Conservation (phyloP, 345 rosid genomes). For the Hibiscus mutabilis region DNA sequence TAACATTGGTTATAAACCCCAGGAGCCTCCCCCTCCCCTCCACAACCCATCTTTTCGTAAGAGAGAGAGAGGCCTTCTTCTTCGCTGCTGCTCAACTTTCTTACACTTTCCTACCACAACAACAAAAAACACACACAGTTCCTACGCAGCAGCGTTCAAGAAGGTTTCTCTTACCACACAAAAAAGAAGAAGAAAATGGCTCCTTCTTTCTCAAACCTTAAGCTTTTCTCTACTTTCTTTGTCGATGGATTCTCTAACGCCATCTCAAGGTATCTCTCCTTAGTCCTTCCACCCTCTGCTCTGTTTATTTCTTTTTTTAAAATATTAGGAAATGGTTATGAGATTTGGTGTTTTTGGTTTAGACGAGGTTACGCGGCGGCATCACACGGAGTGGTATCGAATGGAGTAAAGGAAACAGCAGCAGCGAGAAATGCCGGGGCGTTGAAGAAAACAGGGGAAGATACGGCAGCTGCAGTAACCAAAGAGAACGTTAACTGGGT, state of each 20-base stretch:
- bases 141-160: conserved; percentile 11
- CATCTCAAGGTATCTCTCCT: conserved; percentile 21
- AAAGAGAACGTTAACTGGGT: conserved; percentile 50
- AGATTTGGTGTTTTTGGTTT: not conserved
- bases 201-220: conserved; percentile 37
- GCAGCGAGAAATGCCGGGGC: conserved; percentile 11
- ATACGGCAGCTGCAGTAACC: conserved; percentile 14
- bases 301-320: not conserved
- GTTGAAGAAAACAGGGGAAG: conserved; percentile 45
- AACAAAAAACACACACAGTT: not conserved
- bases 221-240: conserved; percentile 31
- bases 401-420: conserved; percentile 16
- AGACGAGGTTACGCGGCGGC: conserved; percentile 41
- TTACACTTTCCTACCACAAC: not conserved
- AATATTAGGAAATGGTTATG: not conserved
- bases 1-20: too few relatives aligned
- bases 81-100: conserved; percentile 6
- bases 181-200: conserved; percentile 27
- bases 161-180: not conserved
- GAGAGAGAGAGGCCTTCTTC: not conserved
- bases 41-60: too few relatives aligned
- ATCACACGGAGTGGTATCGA: conserved; percentile 23
- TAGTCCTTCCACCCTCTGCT: not conserved
- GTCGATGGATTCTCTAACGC: conserved; percentile 31
- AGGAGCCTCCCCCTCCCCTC: too few relatives aligned